These are phyloP conservation scores for Daldinia vernicosa DNA, from an alignment of 495 filamentous ascomycete genomes.

Conservation along the genomic window DNA sequence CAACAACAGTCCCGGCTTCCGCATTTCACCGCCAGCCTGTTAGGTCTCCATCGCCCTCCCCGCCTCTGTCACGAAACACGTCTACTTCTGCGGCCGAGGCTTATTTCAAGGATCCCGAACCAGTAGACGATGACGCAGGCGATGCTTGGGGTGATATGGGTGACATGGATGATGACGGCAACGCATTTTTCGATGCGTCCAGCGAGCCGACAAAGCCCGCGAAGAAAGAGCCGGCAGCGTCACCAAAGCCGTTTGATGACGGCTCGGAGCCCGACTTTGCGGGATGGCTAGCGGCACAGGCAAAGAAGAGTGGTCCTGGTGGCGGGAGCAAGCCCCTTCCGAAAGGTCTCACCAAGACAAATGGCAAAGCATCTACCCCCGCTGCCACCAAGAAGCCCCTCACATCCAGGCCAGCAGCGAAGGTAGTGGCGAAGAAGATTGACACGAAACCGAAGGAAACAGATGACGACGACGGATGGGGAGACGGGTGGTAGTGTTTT, in stretches of 20 bases:
- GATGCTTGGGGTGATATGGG: conserved; percentile 79
- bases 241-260: conserved; percentile 73
- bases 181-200: conserved; percentile 54
- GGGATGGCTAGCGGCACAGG: conserved; percentile 87
- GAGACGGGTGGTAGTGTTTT: conserved; percentile 67
- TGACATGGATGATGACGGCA: conserved; percentile 65
- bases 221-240: conserved; percentile 38
- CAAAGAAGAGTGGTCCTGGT: conserved; percentile 68
- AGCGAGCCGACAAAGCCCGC: conserved; percentile 43
- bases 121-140: conserved; percentile 63
- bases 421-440: conserved; percentile 58
- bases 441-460: conserved; percentile 65
- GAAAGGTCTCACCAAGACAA: conserved; percentile 74
- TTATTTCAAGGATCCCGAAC: conserved; percentile 54
- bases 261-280: conserved; percentile 92
- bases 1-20: conserved; percentile 58
- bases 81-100: conserved; percentile 55
- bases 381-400: conserved; percentile 49
- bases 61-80: conserved; percentile 54
- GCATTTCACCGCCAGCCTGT: conserved; percentile 62
- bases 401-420: conserved; percentile 42
- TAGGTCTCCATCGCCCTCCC: conserved; percentile 55
- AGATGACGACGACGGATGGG: conserved; percentile 71
- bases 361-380: conserved; percentile 51
- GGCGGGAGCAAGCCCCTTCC: conserved; percentile 69